A percentile compares a stretch with the other conserved stretches of the same genome.
Conservation (phyloP, 345 rosid species). For the Geranium brycei region DNA sequence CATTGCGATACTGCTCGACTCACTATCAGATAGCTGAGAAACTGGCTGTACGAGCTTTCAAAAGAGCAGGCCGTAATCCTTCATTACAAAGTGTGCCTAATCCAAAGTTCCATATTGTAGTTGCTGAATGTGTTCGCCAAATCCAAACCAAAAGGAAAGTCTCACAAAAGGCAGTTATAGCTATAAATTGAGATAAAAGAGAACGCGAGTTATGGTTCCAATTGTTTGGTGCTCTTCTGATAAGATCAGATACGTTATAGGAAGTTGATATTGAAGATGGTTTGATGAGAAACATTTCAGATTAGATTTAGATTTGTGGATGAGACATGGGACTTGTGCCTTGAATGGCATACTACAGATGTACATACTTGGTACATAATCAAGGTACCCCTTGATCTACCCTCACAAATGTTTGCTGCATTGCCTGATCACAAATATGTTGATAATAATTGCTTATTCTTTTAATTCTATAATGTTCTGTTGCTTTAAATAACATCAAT, state of each 20-base stretch:
- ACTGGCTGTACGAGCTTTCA: conserved; percentile 45
- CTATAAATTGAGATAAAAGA: conserved; percentile 25
- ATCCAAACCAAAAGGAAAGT: conserved; percentile 60
- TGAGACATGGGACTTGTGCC: neutral
- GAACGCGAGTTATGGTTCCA: conserved; percentile 21
- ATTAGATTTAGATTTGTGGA: neutral
- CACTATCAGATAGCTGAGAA: conserved; percentile 69
- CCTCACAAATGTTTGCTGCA: too few relatives aligned
- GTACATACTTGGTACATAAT: too few relatives aligned
- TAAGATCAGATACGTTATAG: too few relatives aligned
- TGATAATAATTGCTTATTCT: too few relatives aligned
- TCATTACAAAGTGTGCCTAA: conserved; percentile 51
- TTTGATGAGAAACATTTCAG: neutral
- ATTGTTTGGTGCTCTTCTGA: neutral
- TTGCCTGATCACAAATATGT: too few relatives aligned
- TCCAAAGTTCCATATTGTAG: conserved; percentile 61
- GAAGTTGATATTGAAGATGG: neutral
- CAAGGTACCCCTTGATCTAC: too few relatives aligned
- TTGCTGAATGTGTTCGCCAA: conserved; percentile 54
- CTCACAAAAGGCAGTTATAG: conserved; percentile 18
- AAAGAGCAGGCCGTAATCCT: conserved; percentile 58
- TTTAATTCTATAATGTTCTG: too few relatives aligned
- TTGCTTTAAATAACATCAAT: too few relatives aligned
- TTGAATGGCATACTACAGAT: neutral
- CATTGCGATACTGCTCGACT: conserved; percentile 40